Base-by-base conservation (phyloP, 768 basidiomycete genomes). In the Podaxis carcinomalis region DNA sequence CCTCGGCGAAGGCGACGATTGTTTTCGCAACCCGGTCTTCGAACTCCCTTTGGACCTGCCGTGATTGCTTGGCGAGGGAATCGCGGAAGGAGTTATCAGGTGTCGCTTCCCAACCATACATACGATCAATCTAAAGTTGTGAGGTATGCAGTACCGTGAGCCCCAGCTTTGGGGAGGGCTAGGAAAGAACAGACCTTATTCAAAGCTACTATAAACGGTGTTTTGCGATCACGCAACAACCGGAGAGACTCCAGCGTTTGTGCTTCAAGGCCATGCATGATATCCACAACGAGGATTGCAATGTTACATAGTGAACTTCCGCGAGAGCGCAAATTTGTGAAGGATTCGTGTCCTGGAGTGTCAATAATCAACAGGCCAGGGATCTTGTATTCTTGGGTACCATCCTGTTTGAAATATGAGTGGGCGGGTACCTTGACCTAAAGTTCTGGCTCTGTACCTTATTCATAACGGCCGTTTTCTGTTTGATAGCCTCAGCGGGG, bases 291-390 rank as follows among this genome's bases (percentile, higher is more conserved):
- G 53, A 99, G 86, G 69, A 99, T 94, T 61, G 97, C 97, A 63
- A 99, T 98, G 77, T 99, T 98, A 76, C 96, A 98, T 23, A 99
- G 82, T 5, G 95, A 97, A 64, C 93, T 95, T 70, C 97, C 97
- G 70, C 97, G 90, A 14, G 90, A 87, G 51, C 97, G 92, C 71
- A 98, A 74, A 73, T 98, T 98, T 6, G 94, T 94, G 83, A 99
- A 99, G 4, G 95, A 96, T 76, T 98, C 97, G 86, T 99, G 97
- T 59, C 97, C 97, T 59, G 97, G 97, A 1, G 97, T 99, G 72
- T 99, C 97, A 67, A 99, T 98, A 67, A 99, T 73, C 58, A 99
- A 82, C 14, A 99, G 83, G 73, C 97, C 97, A 37, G 97, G 97
- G 63, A 98, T 88, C 75, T 98, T 97, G 82, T 95, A 98, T 67